These are phyloP conservation scores for Fraxinus quadrangulata DNA, from an alignment of 257 asterid genomes.

Conservation along the genomic window DNA sequence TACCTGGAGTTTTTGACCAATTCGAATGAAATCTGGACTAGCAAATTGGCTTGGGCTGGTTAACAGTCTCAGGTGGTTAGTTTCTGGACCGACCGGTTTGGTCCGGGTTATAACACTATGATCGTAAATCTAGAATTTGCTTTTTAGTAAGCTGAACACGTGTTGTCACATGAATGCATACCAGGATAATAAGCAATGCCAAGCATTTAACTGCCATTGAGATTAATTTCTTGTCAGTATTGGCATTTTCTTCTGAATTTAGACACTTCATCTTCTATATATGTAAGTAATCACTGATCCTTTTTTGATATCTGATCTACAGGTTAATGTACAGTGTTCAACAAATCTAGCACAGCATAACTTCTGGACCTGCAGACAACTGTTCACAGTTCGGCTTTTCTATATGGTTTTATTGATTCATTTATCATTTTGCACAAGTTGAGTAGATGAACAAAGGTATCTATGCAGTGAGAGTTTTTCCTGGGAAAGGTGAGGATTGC, in stretches of 20 bases:
- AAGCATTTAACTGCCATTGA: background rate
- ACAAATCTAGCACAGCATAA: constrained; percentile 12
- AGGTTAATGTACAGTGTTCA: constrained; percentile 26
- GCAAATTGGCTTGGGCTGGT: background rate
- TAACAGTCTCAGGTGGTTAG: background rate
- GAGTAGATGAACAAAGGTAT: background rate
- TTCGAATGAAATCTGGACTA: background rate
- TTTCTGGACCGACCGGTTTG: background rate
- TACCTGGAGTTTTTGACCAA: background rate
- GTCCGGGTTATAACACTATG: background rate
- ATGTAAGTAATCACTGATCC: constrained; percentile 10
- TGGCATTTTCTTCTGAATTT: constrained; percentile 7
- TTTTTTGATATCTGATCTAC: constrained; percentile 28
- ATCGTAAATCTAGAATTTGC: background rate
- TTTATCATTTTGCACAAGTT: background rate
- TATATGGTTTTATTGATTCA: background rate
- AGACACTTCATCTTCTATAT: background rate
- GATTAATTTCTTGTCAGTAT: background rate
- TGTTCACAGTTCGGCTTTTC: constrained; percentile 3
- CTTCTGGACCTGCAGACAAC: background rate
- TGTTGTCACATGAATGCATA: background rate
- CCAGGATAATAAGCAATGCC: background rate
- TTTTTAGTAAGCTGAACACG: background rate
- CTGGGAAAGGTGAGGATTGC: background rate
- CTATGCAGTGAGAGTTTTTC: background rate